phyloP scores from a whole-genome alignment of 1,284 basidiomycete species.

The Heterobasidion occidentale region DNA sequence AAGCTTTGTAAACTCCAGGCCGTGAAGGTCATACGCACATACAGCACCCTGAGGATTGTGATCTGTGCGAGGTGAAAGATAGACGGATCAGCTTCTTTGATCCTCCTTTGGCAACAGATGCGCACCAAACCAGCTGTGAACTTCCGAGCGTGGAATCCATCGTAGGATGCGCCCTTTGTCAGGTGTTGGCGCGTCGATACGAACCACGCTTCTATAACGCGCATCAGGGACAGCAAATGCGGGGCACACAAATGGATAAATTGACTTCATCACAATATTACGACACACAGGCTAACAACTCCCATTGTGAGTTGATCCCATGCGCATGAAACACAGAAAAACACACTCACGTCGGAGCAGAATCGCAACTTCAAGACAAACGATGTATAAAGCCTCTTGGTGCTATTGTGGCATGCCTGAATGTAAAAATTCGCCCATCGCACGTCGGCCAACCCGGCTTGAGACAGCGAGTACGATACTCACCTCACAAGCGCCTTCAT shows the following conservation, averaged over 20 bases:
- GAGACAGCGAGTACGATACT: constrained; percentile 4
- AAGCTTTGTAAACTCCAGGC: too few relatives aligned
- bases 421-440: background rate
- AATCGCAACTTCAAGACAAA: constrained; percentile 36
- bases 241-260: background rate
- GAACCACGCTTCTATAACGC: background rate
- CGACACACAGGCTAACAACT: background rate
- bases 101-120: background rate
- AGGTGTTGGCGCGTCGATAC: background rate
- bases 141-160: background rate
- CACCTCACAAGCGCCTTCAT: constrained; percentile 49
- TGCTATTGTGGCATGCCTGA: constrained; percentile 19
- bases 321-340: background rate
- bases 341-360: constrained; percentile 32
- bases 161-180: background rate
- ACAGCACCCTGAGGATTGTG: too few relatives aligned
- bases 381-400: constrained; percentile 29
- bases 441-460: background rate
- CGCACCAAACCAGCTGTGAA: background rate
- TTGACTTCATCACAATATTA: background rate
- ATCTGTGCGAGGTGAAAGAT: background rate
- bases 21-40: too few relatives aligned
- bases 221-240: background rate
- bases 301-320: background rate
- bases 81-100: background rate